Conservation (phyloP, 2,329 filamentous ascomycete species). For the Dactylonectria estremocensis region DNA sequence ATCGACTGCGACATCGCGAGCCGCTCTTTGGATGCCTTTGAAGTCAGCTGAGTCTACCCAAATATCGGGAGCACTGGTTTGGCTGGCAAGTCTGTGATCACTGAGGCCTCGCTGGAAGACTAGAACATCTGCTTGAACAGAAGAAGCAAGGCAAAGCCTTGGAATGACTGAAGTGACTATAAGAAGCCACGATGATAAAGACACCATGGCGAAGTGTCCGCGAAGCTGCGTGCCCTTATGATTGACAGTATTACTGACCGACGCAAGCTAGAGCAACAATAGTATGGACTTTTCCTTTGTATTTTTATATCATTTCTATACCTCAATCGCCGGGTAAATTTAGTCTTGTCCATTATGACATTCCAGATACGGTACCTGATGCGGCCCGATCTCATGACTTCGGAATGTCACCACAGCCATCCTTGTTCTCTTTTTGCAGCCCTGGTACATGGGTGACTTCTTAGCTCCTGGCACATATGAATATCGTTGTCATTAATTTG, state of each 20-base stretch:
- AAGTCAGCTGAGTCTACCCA: not conserved
- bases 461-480: not conserved
- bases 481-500: not conserved
- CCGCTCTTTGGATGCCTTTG: constrained; percentile 57
- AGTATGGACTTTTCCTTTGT: not conserved
- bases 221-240: not conserved
- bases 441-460: not conserved
- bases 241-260: not conserved
- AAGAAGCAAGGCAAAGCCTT: not conserved
- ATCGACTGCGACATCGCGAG: constrained; percentile 76
- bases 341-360: no score
- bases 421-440: not conserved
- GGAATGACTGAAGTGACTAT: not conserved
- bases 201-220: not conserved
- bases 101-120: not conserved
- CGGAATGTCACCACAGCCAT: not conserved
- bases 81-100: not conserved
- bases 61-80: not conserved
- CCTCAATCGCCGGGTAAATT: no score
- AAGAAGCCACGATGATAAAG: not conserved
- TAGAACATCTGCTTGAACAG: not conserved
- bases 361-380: no score
- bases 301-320: no score
- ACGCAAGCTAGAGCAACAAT: not conserved
- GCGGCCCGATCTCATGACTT: not conserved